Conservation (phyloP, 1,139 yeast species). For the Blastobotrys persicus region DNA sequence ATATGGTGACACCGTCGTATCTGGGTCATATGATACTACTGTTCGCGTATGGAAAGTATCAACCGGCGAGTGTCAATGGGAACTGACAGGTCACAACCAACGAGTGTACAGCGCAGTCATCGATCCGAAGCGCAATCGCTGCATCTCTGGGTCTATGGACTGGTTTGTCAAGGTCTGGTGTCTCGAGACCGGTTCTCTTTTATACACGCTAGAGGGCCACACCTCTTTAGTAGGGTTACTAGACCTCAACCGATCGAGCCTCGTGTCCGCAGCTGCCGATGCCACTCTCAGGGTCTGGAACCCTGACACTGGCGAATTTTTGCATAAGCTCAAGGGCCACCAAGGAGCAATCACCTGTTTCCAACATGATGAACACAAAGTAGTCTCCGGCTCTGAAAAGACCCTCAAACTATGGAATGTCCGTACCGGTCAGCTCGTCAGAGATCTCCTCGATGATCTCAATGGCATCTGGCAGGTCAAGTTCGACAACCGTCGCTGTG, state of each 20-base stretch:
- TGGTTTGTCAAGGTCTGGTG: constrained; percentile 90
- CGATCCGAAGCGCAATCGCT: constrained; percentile 70
- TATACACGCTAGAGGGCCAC: constrained; percentile 76
- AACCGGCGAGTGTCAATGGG: constrained; percentile 68
- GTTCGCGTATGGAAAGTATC: constrained; percentile 90
- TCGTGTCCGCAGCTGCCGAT: constrained; percentile 98
- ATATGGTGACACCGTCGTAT: constrained; percentile 74
- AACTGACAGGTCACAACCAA: constrained; percentile 79
- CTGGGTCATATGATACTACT: constrained; percentile 89
- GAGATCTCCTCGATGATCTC: constrained; percentile 72
- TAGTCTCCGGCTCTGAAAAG: constrained; percentile 86
- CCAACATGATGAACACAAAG: constrained; percentile 79
- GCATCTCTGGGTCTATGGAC: constrained; percentile 93
- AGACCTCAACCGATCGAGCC: constrained; percentile 68
- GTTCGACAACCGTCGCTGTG: constrained; percentile 79
- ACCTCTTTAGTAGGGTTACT: constrained; percentile 85
- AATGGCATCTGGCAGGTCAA: constrained; percentile 93
- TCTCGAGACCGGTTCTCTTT: constrained; percentile 65
- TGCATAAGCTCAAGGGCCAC: constrained; percentile 77
- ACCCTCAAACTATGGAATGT: constrained; percentile 84
- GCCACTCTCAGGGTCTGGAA: constrained; percentile 91
- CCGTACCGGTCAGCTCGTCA: constrained; percentile 68
- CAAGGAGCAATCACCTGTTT: constrained; percentile 89
- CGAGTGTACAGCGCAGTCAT: constrained; percentile 84
- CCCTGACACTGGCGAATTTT: constrained; percentile 68